Percentiles rank a stretch among this genome's conserved stretches.
Evolutionary conservation across 73 alveolate genomes (phyloP).

Genomic region (Tetrahymena borealis): DNA sequence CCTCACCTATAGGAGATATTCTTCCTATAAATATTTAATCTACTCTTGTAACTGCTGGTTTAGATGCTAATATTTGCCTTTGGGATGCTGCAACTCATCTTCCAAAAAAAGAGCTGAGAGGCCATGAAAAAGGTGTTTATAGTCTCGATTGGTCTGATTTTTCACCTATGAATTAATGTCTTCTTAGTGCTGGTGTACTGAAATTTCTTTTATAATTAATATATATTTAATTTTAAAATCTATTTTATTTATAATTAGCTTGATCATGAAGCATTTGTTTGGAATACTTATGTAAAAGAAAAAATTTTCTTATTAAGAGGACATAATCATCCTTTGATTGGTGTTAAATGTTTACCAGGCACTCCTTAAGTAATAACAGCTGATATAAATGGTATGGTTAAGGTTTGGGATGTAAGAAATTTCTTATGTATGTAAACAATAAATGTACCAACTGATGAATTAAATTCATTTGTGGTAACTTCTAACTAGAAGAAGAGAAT

Average conservation of each 20-base stretch:
- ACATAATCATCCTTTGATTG: conserved; percentile 92
- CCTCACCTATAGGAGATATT: conserved; percentile 72
- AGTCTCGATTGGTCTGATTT: conserved; percentile 84
- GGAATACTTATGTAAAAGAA: conserved; percentile 95
- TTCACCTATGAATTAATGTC: conserved; percentile 44
- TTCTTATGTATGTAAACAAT: conserved; percentile 86
- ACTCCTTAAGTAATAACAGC: conserved; percentile 94
- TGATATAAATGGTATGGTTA: conserved; percentile 95
- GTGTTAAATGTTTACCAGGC: conserved; percentile 87
- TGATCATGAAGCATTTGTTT: conserved; percentile 87
- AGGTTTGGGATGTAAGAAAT: conserved; percentile 96
- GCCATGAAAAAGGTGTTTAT: conserved; percentile 77
- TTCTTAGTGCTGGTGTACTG: conserved; percentile 77
- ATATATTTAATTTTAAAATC: conserved; percentile 41
- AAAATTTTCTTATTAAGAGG: conserved; percentile 93
- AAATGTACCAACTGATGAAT: conserved; percentile 89
- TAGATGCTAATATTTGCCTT: conserved; percentile 74
- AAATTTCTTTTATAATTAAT: too few species aligned
- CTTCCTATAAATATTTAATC: conserved; percentile 67
- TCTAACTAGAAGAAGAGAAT: conserved; percentile 80
- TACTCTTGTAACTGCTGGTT: conserved; percentile 77
- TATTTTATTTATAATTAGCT: conserved; percentile 27
- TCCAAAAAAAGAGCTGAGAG: conserved; percentile 53
- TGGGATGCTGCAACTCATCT: conserved; percentile 76
- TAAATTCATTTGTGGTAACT: conserved; percentile 87